phyloP scores from a whole-genome alignment of 73 alveolate species.

The Paraurostyla sp. region DNA sequence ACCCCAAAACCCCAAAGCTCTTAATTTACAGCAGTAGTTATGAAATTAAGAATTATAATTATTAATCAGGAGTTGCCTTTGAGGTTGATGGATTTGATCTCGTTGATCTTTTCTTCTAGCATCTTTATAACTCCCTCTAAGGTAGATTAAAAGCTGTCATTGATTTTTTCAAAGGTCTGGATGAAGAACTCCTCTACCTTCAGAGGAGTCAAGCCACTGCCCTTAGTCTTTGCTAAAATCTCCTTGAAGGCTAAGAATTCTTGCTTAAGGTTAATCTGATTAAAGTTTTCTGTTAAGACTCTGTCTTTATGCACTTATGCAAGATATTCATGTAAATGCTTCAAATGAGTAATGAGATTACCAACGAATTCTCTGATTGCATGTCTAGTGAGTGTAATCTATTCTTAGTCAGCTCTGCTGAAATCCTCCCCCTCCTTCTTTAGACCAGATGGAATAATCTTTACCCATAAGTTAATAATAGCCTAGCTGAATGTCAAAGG shows the following conservation, averaged over 20 bases:
- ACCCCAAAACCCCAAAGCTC: too few species aligned
- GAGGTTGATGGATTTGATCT: constrained; percentile 4
- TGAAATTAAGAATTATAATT: too few species aligned
- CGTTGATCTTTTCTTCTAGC: constrained; percentile 1
- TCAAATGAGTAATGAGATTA: constrained; percentile 52
- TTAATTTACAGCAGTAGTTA: too few species aligned
- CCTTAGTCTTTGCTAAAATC: background rate
- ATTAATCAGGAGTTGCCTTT: background rate
- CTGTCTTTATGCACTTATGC: constrained; percentile 59
- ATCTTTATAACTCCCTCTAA: background rate
- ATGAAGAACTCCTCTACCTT: constrained; percentile 45
- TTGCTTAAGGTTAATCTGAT: constrained; percentile 5
- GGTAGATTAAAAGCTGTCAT: background rate
- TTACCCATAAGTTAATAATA: constrained; percentile 62
- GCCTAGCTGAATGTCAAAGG: constrained; percentile 70
- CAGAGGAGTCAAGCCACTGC: constrained; percentile 12
- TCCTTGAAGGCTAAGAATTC: constrained; percentile 42
- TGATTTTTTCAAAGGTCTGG: constrained; percentile 14
- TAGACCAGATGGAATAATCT: constrained; percentile 41
- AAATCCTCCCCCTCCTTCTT: constrained; percentile 62
- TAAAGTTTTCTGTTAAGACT: constrained; percentile 12
- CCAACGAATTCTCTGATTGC: constrained; percentile 72
- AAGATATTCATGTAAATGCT: constrained; percentile 58
- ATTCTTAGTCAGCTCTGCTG: constrained; percentile 45
- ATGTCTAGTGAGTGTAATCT: constrained; percentile 54